phyloP scores from a whole-genome alignment of 2,329 filamentous ascomycete genomes.

The Hansfordia pulvinata region DNA sequence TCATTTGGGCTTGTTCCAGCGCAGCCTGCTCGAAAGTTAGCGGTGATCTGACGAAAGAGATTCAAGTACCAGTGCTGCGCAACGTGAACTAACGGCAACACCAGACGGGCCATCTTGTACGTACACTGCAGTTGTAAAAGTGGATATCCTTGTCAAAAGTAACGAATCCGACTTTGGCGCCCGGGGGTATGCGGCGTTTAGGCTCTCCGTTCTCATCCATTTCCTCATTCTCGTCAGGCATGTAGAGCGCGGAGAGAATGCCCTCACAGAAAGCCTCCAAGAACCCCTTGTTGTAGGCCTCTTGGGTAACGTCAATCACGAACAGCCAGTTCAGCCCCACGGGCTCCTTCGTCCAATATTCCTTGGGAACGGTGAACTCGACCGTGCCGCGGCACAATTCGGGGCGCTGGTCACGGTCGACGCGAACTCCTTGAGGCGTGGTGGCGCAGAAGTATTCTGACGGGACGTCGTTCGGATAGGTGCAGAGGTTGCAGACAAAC shows the following conservation, averaged over 20 bases:
- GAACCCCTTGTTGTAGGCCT: constrained; percentile 82
- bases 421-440: constrained; percentile 71
- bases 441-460: constrained; percentile 89
- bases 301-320: constrained; percentile 83
- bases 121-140: constrained; percentile 87
- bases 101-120: constrained; percentile 18
- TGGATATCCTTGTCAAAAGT: constrained; percentile 96
- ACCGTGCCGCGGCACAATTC: constrained; percentile 87
- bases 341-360: constrained; percentile 95
- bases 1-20: constrained; percentile 85
- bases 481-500: constrained; percentile 96
- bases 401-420: constrained; percentile 78
- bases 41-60: too few relatives aligned
- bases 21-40: constrained; percentile 35
- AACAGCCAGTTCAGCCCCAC: constrained; percentile 83
- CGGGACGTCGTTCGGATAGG: constrained; percentile 87
- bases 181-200: constrained; percentile 52
- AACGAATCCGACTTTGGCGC: constrained; percentile 83
- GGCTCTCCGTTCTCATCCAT: constrained; percentile 38
- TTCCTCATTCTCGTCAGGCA: constrained; percentile 40
- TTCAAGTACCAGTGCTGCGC: too few relatives aligned
- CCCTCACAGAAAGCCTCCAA: constrained; percentile 83
- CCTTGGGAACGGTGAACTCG: constrained; percentile 92
- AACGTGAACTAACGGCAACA: not conserved
- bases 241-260: constrained; percentile 74